Evolutionary conservation across 2,329 filamentous ascomycete species (phyloP).

Genomic region (Aspergillus felis): DNA sequence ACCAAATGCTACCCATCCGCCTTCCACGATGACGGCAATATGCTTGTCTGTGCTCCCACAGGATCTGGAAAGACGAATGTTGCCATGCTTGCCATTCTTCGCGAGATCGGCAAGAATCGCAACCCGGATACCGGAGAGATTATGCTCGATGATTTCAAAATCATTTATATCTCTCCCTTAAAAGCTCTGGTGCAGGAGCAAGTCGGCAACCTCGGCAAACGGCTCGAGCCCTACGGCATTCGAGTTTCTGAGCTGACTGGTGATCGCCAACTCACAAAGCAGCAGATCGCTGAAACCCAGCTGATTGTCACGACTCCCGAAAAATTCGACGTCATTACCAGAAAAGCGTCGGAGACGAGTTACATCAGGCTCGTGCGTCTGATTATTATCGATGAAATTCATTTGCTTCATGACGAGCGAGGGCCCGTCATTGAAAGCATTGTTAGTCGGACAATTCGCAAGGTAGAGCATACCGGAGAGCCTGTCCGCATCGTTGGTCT

Average conservation of each 20-base stretch:
- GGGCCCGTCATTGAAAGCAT: slow-evolving; percentile 96
- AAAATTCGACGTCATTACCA: slow-evolving; percentile 98
- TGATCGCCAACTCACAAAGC: slow-evolving; percentile 96
- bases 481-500: slow-evolving; percentile 87
- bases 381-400: slow-evolving; percentile 96
- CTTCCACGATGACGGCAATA: slow-evolving; percentile 91
- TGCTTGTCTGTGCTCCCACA: slow-evolving; percentile 96
- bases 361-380: slow-evolving; percentile 97
- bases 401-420: slow-evolving; percentile 94
- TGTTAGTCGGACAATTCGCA: slow-evolving; percentile 87
- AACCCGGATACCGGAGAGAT: slow-evolving; percentile 88
- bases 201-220: slow-evolving; percentile 92
- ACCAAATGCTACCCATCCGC: slow-evolving; percentile 88
- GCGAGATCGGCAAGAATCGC: slow-evolving; percentile 93
- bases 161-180: slow-evolving; percentile 92
- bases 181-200: slow-evolving; percentile 97
- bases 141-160: slow-evolving; percentile 94
- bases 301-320: slow-evolving; percentile 98
- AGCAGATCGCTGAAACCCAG: slow-evolving; percentile 96
- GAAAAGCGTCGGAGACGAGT: slow-evolving; percentile 93
- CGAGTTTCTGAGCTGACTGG: slow-evolving; percentile 93
- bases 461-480: slow-evolving; percentile 89
- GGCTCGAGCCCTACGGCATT: slow-evolving; percentile 86
- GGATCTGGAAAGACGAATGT: slow-evolving; percentile 99
- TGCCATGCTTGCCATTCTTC: slow-evolving; percentile 92